Base-by-base conservation (phyloP, 2,329 filamentous ascomycete genomes). In the Aspergillus sp. region DNA sequence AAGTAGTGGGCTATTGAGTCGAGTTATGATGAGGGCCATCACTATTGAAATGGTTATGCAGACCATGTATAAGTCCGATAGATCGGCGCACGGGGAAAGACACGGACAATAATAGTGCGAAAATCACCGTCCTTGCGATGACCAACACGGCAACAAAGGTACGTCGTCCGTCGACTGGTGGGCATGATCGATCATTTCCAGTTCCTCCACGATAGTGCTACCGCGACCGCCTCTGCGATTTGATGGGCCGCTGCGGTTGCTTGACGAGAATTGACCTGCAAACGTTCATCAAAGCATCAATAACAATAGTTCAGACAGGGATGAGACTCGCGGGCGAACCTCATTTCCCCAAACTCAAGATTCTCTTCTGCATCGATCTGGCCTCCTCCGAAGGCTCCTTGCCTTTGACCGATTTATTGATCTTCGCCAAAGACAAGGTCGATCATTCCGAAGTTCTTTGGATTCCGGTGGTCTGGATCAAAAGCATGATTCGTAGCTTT, bases 111-210 rank as follows among this genome's bases (percentile, higher is more conserved):
- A 37, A 37, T 62, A 59, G 56, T 57, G 53, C 58, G 59, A 57
- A 65, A 65, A 58, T 48, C 58, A 55, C 60, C 60, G 55, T 43
- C 39, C 33, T 48, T 49, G 21, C 54, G n/a, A 21, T 7, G 52
- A 40, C 23, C 27, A 27, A 19, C 27, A 31, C 27, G 27, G 27
- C 33, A 19, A 51, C 43, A 53, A 37, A 57, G 44, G 52, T 55
- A 55, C 52, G 23, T 48, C 31, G 27, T 11, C 23, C 15, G 12
- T 37, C 4, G 12, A 56, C 47, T 57, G 52, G 49, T 48, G 51
- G 52, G 43, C 61, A 57, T 60, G 52, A 62, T 58, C 57, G 56
- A 64, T 64, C 62, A 61, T 59, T 64, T 60, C 57, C 59, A 53
- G 40, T 45, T 50, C 45, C 52, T 64, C 55, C 47, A 19, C 14